A percentile compares a stretch with the other conserved stretches of the same genome.
Evolutionary conservation across 2,329 filamentous ascomycete species (phyloP).

Genomic region (Penicillium sp.): DNA sequence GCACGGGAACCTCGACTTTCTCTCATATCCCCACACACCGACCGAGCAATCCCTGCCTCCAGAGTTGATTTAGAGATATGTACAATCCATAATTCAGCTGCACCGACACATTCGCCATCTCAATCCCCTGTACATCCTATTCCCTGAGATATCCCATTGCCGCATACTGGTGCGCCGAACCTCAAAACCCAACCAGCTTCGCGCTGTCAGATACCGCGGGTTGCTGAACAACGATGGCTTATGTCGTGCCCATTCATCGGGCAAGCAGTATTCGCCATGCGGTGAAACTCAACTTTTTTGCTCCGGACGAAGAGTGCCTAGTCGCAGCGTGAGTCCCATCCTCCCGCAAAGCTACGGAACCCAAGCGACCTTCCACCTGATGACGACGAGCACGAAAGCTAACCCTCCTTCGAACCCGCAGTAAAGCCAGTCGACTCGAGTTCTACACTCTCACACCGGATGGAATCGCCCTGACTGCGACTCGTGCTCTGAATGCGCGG

Average conservation of each 20-base stretch:
- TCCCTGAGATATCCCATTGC: not conserved
- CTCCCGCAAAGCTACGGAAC: not conserved
- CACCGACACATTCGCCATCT: too few species aligned
- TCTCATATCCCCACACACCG: not conserved
- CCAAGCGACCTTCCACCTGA: not conserved
- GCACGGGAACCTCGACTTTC: constrained; percentile 3
- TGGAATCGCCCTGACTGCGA: constrained; percentile 63
- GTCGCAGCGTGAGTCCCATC: constrained; percentile 73
- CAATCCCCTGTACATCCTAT: not conserved
- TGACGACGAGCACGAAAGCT: constrained; percentile 2
- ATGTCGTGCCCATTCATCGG: constrained; percentile 87
- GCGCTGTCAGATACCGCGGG: constrained; percentile 6
- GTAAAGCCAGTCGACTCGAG: constrained; percentile 49
- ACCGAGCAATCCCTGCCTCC: not conserved
- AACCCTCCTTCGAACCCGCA: not conserved
- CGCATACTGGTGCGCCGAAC: constrained; percentile 7
- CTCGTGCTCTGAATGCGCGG: constrained; percentile 76
- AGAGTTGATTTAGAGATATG: not conserved
- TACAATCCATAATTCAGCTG: not conserved
- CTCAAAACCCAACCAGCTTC: constrained; percentile 10
- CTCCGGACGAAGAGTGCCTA: constrained; percentile 72
- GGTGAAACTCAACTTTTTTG: constrained; percentile 72
- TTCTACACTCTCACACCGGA: constrained; percentile 58
- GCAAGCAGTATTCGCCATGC: constrained; percentile 91
- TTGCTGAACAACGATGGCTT: constrained; percentile 65